These are phyloP conservation scores for Ballota nigra DNA, from an alignment of 257 asterid species.

Conservation along the genomic window DNA sequence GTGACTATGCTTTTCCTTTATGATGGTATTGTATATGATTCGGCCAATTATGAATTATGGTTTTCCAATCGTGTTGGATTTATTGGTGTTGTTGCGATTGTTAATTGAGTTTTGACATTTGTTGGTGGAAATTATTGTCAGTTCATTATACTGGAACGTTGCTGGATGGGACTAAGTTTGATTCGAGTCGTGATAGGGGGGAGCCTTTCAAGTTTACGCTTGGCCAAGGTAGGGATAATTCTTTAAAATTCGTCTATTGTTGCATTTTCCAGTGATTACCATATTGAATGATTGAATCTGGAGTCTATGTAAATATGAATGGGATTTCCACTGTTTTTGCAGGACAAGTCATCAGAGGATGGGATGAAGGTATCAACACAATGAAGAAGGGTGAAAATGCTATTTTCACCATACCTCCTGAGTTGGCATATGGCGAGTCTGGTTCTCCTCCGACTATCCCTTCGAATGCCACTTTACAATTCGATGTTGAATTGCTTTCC, in stretches of 20 bases:
- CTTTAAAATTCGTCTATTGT: neutral
- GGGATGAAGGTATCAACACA: slow-evolving; percentile 71
- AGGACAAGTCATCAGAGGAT: slow-evolving; percentile 80
- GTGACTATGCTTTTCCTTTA: neutral
- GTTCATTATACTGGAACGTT: slow-evolving; percentile 72
- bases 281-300: neutral
- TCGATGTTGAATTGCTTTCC: slow-evolving; percentile 62
- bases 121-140: slow-evolving; percentile 21
- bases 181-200: slow-evolving; percentile 62
- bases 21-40: neutral
- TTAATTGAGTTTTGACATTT: slow-evolving; percentile 2
- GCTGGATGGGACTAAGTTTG: slow-evolving; percentile 72
- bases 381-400: slow-evolving; percentile 82
- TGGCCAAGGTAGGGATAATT: slow-evolving; percentile 53
- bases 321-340: slow-evolving; percentile 4
- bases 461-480: slow-evolving; percentile 62
- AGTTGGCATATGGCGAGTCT: slow-evolving; percentile 70
- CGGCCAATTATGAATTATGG: neutral
- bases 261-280: neutral
- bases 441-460: slow-evolving; percentile 83
- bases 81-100: neutral
- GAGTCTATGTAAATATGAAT: neutral
- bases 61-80: neutral
- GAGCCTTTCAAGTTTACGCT: slow-evolving; percentile 62
- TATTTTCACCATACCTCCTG: slow-evolving; percentile 65